phyloP scores from a whole-genome alignment of 371 early-diverging fungal species.

The Mucor mucedo region DNA sequence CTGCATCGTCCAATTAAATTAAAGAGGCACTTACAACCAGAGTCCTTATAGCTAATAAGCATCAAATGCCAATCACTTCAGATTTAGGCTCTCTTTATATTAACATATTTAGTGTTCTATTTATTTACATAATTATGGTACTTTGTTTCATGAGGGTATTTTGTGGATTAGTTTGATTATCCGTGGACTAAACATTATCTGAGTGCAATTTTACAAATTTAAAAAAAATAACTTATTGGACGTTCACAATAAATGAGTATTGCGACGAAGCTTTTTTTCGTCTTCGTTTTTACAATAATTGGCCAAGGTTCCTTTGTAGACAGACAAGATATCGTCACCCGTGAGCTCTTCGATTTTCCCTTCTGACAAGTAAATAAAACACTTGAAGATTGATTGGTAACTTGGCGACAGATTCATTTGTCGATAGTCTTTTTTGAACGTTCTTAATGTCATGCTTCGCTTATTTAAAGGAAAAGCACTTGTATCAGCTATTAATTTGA shows the following conservation, averaged over 20 bases:
- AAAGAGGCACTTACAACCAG: too few species aligned
- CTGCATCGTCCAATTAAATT: too few species aligned
- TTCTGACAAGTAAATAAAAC: not conserved
- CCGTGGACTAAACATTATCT: too few species aligned
- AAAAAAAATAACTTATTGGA: too few species aligned
- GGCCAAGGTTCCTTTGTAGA: not conserved
- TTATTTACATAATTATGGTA: too few species aligned
- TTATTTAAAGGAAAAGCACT: not conserved
- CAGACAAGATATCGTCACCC: not conserved
- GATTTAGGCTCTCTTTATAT: too few species aligned
- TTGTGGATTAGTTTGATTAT: too few species aligned
- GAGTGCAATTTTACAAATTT: too few species aligned
- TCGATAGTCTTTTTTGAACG: not conserved
- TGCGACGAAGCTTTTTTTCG: not conserved
- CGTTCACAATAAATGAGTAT: not conserved
- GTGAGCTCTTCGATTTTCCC: not conserved
- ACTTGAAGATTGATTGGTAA: not conserved
- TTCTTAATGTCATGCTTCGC: not conserved
- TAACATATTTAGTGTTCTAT: too few species aligned
- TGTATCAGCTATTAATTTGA: not conserved
- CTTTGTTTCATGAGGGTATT: too few species aligned
- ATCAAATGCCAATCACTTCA: too few species aligned
- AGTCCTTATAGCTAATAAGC: too few species aligned
- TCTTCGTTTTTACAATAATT: slow-evolving; percentile 2
- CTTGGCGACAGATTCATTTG: not conserved